Conservation (phyloP, 2,329 filamentous ascomycete species). For the Tolypocladium guangdongense region DNA sequence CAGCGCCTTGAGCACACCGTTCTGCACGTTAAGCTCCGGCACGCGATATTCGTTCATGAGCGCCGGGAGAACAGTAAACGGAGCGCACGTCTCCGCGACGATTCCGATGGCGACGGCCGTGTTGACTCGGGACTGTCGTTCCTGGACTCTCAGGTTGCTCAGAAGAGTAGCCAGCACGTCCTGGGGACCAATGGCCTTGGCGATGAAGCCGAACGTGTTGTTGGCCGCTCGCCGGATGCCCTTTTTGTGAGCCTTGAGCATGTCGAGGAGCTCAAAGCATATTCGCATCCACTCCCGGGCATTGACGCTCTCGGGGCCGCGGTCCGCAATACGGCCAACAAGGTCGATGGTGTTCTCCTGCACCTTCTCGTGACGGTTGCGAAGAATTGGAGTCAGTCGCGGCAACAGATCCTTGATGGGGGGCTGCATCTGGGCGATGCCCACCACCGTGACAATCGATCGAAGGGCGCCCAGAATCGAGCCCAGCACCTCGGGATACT, state of each 20-base stretch:
- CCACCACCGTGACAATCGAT: slow-evolving; percentile 94
- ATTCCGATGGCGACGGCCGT: slow-evolving; percentile 98
- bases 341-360: slow-evolving; percentile 98
- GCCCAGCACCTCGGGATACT: slow-evolving; percentile 94
- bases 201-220: slow-evolving; percentile 99
- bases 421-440: slow-evolving; percentile 96
- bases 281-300: slow-evolving; percentile 99
- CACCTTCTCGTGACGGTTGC: slow-evolving; percentile 97
- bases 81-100: slow-evolving; percentile 94
- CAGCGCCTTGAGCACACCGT: slow-evolving; percentile 92
- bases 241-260: slow-evolving; percentile 99
- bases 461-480: slow-evolving; percentile 92
- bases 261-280: slow-evolving; percentile 96
- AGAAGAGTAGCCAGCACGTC: slow-evolving; percentile 92
- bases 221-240: slow-evolving; percentile 95
- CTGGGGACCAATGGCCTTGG: slow-evolving; percentile 95
- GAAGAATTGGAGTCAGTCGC: slow-evolving; percentile 90
- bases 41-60: slow-evolving; percentile 99
- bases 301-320: slow-evolving; percentile 91
- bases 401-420: slow-evolving; percentile 94
- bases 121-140: slow-evolving; percentile 96
- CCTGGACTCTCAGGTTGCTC: slow-evolving; percentile 93
- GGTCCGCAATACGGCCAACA: slow-evolving; percentile 93
- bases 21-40: slow-evolving; percentile 96
- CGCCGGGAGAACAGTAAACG: slow-evolving; percentile 95